A percentile compares a stretch with the other conserved stretches of the same genome.
These are phyloP conservation scores for Stagonosporopsis cucurbitacearum DNA, from an alignment of 2,329 filamentous ascomycete species.

Conservation along the genomic window DNA sequence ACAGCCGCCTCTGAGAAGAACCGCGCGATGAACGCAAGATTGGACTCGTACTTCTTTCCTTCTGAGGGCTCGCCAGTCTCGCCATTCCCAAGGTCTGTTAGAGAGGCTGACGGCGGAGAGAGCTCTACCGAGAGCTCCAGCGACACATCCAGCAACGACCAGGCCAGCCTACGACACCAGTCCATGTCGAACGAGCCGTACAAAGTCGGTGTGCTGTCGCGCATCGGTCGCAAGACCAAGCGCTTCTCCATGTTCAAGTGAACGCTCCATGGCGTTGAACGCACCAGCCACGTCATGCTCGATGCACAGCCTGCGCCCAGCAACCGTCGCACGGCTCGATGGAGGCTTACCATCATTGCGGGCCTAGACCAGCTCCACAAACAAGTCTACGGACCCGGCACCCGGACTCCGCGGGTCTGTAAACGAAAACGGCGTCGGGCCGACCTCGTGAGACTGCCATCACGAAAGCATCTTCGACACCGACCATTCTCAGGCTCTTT, in stretches of 20 bases:
- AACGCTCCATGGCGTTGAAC: conserved; percentile 11
- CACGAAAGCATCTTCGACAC: conserved; percentile 13
- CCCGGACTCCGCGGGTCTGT: conserved; percentile 20
- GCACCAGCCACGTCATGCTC: conserved; percentile 24
- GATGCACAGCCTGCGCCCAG: conserved; percentile 27
- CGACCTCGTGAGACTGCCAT: conserved; percentile 12
- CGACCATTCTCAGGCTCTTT: neutral
- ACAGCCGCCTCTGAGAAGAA: conserved; percentile 48
- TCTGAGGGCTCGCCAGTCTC: conserved; percentile 32
- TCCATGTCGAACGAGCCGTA: conserved; percentile 40
- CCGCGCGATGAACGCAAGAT: conserved; percentile 47
- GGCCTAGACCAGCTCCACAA: conserved; percentile 30
- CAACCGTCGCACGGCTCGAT: conserved; percentile 20
- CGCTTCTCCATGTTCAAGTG: conserved; percentile 49
- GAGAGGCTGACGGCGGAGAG: conserved; percentile 43
- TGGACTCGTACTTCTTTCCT: conserved; percentile 49
- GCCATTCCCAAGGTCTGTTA: conserved; percentile 34
- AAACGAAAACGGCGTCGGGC: conserved; percentile 18
- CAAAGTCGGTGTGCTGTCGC: conserved; percentile 43
- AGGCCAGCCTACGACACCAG: conserved; percentile 36
- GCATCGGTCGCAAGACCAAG: conserved; percentile 46
- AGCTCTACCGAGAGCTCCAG: conserved; percentile 38
- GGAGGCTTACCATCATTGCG: conserved; percentile 20
- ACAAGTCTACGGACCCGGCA: conserved; percentile 13
- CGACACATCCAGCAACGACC: conserved; percentile 46